Evolutionary conservation across 2,329 filamentous ascomycete genomes (phyloP).

Genomic region (Colletotrichum euphorbiae): DNA sequence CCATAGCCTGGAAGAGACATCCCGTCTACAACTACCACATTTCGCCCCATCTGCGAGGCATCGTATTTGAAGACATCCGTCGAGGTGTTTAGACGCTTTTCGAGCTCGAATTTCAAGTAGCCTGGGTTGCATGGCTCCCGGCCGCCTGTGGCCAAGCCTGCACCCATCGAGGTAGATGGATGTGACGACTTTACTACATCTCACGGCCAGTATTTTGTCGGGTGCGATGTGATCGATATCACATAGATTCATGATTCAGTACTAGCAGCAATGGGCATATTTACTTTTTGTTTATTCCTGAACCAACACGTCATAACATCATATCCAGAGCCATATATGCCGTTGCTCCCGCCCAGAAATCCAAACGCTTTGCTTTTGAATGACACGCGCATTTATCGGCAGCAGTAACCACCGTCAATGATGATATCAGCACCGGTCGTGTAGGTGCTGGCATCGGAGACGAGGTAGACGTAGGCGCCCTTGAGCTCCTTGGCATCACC

Average conservation of each 20-base stretch:
- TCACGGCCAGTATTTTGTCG: too few species aligned
- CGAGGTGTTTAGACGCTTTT: neutral
- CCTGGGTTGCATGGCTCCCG: neutral
- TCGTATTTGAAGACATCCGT: too few species aligned
- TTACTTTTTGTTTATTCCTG: slow-evolving; percentile 14
- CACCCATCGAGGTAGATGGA: neutral
- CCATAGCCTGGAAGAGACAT: too few species aligned
- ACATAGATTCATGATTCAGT: neutral
- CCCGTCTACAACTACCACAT: too few species aligned
- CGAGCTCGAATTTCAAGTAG: neutral
- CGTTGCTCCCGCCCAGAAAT: slow-evolving; percentile 12
- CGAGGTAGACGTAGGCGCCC: slow-evolving; percentile 82
- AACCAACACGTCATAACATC: slow-evolving; percentile 30
- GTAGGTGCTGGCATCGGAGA: slow-evolving; percentile 80
- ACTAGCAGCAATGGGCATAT: neutral
- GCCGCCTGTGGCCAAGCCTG: too few species aligned
- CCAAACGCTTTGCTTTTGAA: neutral
- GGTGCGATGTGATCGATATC: too few species aligned
- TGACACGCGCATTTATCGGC: slow-evolving; percentile 50
- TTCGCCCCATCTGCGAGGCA: too few species aligned
- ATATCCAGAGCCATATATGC: slow-evolving; percentile 26
- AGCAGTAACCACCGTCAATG: slow-evolving; percentile 77
- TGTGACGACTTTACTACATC: too few species aligned
- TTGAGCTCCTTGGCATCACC: slow-evolving; percentile 78
- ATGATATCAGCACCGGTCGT: slow-evolving; percentile 78